Evolutionary conservation across 192 early-diverging fungal genomes (phyloP).

Genomic region (Borealophlyctis nickersoniae): DNA sequence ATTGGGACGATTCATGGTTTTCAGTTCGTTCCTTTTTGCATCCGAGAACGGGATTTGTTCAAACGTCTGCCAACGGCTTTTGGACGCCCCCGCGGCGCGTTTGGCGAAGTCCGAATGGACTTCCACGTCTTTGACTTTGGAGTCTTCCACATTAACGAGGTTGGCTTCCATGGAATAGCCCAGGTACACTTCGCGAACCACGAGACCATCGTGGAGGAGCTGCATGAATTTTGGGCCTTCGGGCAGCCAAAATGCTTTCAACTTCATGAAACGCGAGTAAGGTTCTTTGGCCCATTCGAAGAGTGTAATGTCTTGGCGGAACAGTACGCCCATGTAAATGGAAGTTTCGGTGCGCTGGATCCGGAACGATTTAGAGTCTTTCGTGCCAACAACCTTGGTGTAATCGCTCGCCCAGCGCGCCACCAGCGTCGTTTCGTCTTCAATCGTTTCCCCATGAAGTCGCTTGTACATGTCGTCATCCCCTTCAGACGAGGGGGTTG

Average conservation of each 20-base stretch:
- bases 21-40: conserved; percentile 38
- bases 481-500: conserved; percentile 10
- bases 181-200: conserved; percentile 52
- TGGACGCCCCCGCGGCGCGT: conserved; percentile 19
- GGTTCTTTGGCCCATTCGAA: conserved; percentile 67
- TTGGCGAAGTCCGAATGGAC: conserved; percentile 48
- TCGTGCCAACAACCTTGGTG: conserved; percentile 58
- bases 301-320: conserved; percentile 50
- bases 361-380: conserved; percentile 49
- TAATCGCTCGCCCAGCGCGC: conserved; percentile 51
- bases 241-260: conserved; percentile 65
- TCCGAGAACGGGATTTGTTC: conserved; percentile 60
- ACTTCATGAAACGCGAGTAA: conserved; percentile 64
- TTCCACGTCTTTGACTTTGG: conserved; percentile 49
- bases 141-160: conserved; percentile 48
- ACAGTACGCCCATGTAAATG: conserved; percentile 50
- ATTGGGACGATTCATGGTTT: conserved; percentile 19
- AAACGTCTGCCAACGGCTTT: conserved; percentile 55
- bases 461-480: conserved; percentile 45
- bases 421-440: conserved; percentile 45
- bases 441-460: conserved; percentile 24
- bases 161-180: conserved; percentile 55
- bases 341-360: conserved; percentile 55
- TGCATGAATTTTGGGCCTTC: conserved; percentile 57
- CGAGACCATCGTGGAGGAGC: conserved; percentile 55